These are phyloP conservation scores for Salvia sclarea DNA, from an alignment of 305 asterid species.

Conservation along the genomic window DNA sequence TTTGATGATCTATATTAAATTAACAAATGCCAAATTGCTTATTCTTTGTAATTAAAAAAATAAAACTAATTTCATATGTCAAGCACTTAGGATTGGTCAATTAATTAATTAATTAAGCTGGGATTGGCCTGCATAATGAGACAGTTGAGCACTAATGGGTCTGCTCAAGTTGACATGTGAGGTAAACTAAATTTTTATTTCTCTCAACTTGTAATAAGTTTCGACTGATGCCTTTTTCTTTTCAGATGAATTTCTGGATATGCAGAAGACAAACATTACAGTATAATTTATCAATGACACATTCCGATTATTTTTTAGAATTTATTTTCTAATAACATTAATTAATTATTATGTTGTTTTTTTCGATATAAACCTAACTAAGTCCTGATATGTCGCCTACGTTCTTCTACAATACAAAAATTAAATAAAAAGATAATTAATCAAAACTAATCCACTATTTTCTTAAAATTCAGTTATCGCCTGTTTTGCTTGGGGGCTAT, in stretches of 20 bases:
- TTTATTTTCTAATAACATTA: no score
- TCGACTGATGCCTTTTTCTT: background rate
- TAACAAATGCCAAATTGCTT: background rate
- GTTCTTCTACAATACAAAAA: no score
- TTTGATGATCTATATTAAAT: conserved; percentile 11
- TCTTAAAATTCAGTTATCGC: background rate
- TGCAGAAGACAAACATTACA: background rate
- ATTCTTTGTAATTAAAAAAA: background rate
- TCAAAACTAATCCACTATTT: no score
- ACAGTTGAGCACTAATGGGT: conserved; percentile 21
- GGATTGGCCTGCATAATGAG: conserved; percentile 33
- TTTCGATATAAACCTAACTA: no score
- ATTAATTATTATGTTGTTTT: no score
- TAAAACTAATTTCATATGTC: background rate
- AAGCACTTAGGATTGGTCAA: conserved; percentile 11
- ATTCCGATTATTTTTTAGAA: no score
- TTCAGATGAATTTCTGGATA: background rate
- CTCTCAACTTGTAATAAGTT: background rate
- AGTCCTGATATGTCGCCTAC: no score
- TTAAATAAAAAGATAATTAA: no score
- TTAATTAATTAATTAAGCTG: conserved; percentile 11
- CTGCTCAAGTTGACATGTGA: conserved; percentile 36
- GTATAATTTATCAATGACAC: no score
- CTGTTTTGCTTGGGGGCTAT: background rate
- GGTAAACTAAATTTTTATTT: conserved; percentile 12